Conservation (phyloP, 2,329 filamentous ascomycete species). For the Sclerotiophoma versabilis region DNA sequence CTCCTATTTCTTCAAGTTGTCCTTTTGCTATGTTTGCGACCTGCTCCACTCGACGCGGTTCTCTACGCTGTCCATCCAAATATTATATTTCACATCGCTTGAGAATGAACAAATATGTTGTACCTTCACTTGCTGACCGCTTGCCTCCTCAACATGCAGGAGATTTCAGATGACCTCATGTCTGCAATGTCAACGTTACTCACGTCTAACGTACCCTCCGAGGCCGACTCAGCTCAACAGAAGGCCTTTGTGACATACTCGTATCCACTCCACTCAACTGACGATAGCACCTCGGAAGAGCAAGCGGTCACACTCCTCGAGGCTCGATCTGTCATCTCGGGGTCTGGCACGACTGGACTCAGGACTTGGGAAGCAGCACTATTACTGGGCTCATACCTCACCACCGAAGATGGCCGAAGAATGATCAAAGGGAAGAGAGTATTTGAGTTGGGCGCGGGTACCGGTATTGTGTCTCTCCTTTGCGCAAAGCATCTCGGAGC, state of each 20-base stretch:
- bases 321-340: conserved; percentile 72
- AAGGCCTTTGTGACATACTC: conserved; percentile 78
- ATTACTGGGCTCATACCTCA: conserved; percentile 74
- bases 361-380: conserved; percentile 84
- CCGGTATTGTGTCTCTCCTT: conserved; percentile 76
- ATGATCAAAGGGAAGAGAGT: conserved; percentile 64
- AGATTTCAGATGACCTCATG: conserved; percentile 83
- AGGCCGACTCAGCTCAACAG: conserved; percentile 71
- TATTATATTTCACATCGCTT: not conserved
- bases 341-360: conserved; percentile 75
- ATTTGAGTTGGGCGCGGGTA: conserved; percentile 78
- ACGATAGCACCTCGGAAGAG: conserved; percentile 28
- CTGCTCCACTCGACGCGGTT: not conserved
- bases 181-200: conserved; percentile 70
- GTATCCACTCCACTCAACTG: conserved; percentile 37
- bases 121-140: conserved; percentile 31
- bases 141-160: conserved; percentile 60
- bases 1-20: conserved; percentile 34
- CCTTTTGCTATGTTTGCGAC: not conserved
- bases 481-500: conserved; percentile 72
- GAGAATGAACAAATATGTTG: not conserved
- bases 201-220: conserved; percentile 67
- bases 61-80: not conserved
- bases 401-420: conserved; percentile 50
- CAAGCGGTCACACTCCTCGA: conserved; percentile 70